Evolutionary conservation across 2,329 filamentous ascomycete genomes (phyloP).

Genomic region (Dothistroma pini): DNA sequence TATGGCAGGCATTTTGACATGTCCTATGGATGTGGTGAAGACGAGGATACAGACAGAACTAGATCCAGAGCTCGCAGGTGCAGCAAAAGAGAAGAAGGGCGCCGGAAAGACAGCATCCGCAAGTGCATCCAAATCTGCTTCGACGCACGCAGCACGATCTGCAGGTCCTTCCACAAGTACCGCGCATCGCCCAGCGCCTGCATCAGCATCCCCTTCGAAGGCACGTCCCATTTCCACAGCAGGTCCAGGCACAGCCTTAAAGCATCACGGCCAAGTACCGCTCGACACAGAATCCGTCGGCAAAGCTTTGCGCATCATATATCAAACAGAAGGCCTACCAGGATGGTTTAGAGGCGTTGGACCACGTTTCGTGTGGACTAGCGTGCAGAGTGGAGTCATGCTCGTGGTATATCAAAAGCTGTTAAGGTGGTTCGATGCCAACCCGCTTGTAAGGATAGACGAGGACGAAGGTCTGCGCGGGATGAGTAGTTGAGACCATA

Average conservation of each 20-base stretch:
- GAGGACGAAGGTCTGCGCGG: constrained; percentile 24
- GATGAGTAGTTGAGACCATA: neutral
- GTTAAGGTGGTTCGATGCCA: constrained; percentile 68
- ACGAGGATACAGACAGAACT: constrained; percentile 94
- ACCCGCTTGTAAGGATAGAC: constrained; percentile 38
- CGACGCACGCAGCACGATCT: constrained; percentile 6
- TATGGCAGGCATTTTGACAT: constrained; percentile 89
- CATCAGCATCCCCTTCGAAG: constrained; percentile 5
- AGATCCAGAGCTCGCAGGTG: constrained; percentile 47
- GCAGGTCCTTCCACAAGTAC: constrained; percentile 12
- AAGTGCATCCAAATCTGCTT: constrained; percentile 1
- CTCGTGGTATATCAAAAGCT: constrained; percentile 90
- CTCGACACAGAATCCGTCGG: constrained; percentile 88
- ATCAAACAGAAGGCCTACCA: constrained; percentile 78
- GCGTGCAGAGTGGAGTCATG: constrained; percentile 95
- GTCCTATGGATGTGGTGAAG: constrained; percentile 95
- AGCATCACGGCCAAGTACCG: constrained; percentile 70
- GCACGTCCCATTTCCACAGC: constrained; percentile 73
- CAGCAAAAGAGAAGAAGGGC: constrained; percentile 24
- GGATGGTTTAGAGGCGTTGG: constrained; percentile 96
- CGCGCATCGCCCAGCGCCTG: constrained; percentile 16
- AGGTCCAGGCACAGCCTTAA: constrained; percentile 78
- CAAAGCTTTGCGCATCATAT: constrained; percentile 80
- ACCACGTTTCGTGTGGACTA: constrained; percentile 91
- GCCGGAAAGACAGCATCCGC: neutral